Conservation (phyloP, 441 rosid genomes). For the Adansonia rubrostipa region DNA sequence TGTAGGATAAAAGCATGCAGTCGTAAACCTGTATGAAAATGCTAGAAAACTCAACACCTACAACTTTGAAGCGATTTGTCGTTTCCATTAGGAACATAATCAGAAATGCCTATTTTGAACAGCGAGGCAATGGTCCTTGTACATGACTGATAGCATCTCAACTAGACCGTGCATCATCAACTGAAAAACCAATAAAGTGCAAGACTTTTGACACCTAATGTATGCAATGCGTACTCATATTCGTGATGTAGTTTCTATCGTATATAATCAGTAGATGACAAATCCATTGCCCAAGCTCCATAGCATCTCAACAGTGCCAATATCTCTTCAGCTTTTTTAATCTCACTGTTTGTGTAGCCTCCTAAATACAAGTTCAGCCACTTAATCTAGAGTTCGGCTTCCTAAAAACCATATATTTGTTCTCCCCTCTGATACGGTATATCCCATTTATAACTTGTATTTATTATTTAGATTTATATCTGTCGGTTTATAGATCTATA, state of each 20-base stretch:
- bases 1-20: too few relatives aligned
- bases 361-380: too few relatives aligned
- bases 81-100: background rate
- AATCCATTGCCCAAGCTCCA: background rate
- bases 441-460: too few relatives aligned
- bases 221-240: background rate
- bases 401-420: too few relatives aligned
- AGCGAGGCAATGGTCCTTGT: background rate
- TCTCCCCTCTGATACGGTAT: too few relatives aligned
- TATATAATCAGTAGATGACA: background rate
- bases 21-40: background rate
- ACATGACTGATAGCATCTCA: background rate
- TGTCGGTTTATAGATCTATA: too few relatives aligned
- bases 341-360: background rate
- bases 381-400: too few relatives aligned
- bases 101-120: background rate
- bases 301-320: background rate
- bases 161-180: background rate
- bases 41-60: background rate
- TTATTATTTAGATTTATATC: too few relatives aligned
- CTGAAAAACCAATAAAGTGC: too few relatives aligned
- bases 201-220: background rate
- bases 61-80: background rate
- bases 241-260: background rate
- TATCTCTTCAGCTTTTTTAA: background rate